phyloP scores from a whole-genome alignment of 2,329 filamentous ascomycete species.

The Cryphonectria carpinicola region DNA sequence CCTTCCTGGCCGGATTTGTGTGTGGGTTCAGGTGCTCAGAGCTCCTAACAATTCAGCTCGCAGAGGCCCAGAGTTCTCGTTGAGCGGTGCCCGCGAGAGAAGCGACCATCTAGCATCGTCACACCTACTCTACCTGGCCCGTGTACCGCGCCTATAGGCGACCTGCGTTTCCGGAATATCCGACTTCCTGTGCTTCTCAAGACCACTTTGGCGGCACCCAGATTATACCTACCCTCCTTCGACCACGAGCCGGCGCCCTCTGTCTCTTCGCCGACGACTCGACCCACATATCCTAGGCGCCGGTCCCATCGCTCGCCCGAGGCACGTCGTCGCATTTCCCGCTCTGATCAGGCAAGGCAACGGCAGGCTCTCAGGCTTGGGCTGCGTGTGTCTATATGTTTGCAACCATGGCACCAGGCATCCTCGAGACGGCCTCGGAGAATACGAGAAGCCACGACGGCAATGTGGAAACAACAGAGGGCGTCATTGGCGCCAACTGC shows the following conservation, averaged over 20 bases:
- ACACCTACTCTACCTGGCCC: neutral
- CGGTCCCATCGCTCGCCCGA: conserved; percentile 1
- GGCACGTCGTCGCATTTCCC: conserved; percentile 1
- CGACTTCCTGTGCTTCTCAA: neutral
- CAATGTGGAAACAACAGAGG: conserved; percentile 27
- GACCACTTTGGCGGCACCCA: conserved; percentile 1
- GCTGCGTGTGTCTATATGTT: neutral
- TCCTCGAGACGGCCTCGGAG: conserved; percentile 24
- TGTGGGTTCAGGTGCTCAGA: conserved; percentile 1
- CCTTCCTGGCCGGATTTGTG: neutral
- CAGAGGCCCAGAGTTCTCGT: neutral
- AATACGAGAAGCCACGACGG: conserved; percentile 28
- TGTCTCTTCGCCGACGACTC: neutral
- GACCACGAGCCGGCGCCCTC: neutral
- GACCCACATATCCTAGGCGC: neutral
- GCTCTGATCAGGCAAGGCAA: neutral
- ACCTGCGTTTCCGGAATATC: conserved; percentile 2
- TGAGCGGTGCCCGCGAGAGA: conserved; percentile 2
- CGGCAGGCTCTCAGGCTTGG: conserved; percentile 1
- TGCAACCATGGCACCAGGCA: conserved; percentile 26
- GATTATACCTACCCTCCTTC: neutral
- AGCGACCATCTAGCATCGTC: neutral
- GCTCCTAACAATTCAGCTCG: neutral
- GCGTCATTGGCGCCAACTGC: conserved; percentile 35
- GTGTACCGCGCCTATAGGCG: conserved; percentile 2